These are phyloP conservation scores for Oryza meyeriana DNA, from an alignment of 176 grass and related monocot species.

Conservation along the genomic window DNA sequence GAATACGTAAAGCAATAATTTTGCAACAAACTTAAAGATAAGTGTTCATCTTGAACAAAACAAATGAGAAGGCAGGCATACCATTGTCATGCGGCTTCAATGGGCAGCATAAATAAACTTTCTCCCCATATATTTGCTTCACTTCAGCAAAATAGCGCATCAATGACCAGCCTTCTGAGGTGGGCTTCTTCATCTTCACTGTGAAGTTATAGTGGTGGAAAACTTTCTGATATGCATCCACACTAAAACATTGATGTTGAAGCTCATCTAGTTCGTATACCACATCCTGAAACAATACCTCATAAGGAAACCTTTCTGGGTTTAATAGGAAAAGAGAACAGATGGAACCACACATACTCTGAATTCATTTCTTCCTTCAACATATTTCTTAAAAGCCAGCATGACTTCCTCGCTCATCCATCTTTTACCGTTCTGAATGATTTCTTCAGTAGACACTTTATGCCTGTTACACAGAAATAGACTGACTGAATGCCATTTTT, in stretches of 20 bases:
- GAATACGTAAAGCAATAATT: not conserved
- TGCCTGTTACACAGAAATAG: too few relatives aligned
- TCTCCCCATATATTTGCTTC: conserved; percentile 16
- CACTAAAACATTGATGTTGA: not conserved
- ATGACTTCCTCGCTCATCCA: too few relatives aligned
- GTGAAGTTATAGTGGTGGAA: conserved; percentile 33
- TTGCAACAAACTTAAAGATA: not conserved
- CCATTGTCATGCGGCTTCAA: conserved; percentile 2
- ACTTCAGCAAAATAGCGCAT: conserved; percentile 19
- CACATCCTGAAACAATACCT: not conserved
- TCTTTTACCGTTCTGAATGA: too few relatives aligned
- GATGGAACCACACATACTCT: not conserved
- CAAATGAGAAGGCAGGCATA: not conserved
- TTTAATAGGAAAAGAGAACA: not conserved
- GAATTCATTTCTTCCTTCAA: too few relatives aligned
- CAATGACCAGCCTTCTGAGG: not conserved
- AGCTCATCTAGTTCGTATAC: not conserved
- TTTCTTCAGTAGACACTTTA: too few relatives aligned
- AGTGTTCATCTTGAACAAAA: not conserved
- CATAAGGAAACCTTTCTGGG: not conserved
- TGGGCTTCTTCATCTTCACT: not conserved
- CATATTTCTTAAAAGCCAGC: too few relatives aligned
- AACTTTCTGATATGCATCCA: not conserved
- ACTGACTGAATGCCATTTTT: too few relatives aligned
- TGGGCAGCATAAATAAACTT: not conserved